Conservation (phyloP, 257 asterid genomes). For the Solanum lycopersicoides region DNA sequence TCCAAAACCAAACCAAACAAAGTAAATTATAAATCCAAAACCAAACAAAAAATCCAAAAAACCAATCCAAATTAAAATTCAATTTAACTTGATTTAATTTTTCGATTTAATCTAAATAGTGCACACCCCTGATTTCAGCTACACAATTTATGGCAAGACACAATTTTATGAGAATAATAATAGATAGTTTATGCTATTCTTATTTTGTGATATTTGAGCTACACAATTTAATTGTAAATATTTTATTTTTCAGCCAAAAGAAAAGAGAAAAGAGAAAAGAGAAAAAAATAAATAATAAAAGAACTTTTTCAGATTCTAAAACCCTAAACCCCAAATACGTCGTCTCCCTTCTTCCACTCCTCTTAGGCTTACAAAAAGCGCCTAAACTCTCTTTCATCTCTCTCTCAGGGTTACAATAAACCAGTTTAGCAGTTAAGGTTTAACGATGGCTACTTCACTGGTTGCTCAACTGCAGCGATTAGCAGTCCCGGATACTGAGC, state of each 20-base stretch:
- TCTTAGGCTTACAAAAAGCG: neutral
- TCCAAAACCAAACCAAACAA: too few species aligned
- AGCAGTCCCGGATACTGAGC: conserved; percentile 48
- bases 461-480: conserved; percentile 62
- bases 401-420: neutral
- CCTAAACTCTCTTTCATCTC: neutral
- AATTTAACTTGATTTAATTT: too few species aligned
- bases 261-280: neutral
- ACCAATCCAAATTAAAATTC: too few species aligned
- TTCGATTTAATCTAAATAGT: too few species aligned
- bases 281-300: neutral
- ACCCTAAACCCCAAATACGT: neutral
- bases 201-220: neutral
- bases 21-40: too few species aligned
- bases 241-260: neutral
- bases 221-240: neutral
- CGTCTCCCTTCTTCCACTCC: neutral
- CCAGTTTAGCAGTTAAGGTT: neutral
- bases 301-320: neutral
- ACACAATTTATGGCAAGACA: neutral
- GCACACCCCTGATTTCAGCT: neutral
- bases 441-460: conserved; percentile 46
- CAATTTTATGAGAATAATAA: too few species aligned
- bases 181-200: neutral
- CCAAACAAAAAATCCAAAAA: too few species aligned